Conservation (phyloP, 1,284 basidiomycete genomes). For the Pseudozyma pruni region DNA sequence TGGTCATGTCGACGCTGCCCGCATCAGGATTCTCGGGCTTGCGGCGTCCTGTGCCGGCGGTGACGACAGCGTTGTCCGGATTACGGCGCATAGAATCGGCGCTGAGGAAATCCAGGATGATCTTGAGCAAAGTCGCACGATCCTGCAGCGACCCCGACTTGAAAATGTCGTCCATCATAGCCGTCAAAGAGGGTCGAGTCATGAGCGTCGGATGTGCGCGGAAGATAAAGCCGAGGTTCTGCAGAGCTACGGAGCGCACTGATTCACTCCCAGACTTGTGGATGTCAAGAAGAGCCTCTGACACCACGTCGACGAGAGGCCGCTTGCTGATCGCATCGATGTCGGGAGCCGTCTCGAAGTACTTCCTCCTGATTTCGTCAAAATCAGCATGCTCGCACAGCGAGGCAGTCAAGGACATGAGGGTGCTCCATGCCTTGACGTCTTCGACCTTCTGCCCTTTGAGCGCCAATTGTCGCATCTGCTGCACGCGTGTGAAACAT, state of each 20-base stretch:
- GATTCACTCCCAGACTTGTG: slow-evolving; percentile 75
- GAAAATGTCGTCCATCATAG: slow-evolving; percentile 91
- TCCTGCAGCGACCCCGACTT: slow-evolving; percentile 77
- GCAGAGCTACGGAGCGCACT: slow-evolving; percentile 75
- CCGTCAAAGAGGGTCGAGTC: slow-evolving; percentile 78
- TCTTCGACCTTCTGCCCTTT: slow-evolving; percentile 38
- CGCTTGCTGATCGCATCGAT: slow-evolving; percentile 70
- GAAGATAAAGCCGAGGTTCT: slow-evolving; percentile 88
- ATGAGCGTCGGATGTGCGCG: slow-evolving; percentile 90
- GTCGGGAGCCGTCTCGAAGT: slow-evolving; percentile 31
- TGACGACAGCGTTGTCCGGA: slow-evolving; percentile 40
- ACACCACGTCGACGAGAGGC: slow-evolving; percentile 84
- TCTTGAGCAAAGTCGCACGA: slow-evolving; percentile 79
- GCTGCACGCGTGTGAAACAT: slow-evolving; percentile 46
- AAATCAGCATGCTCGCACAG: slow-evolving; percentile 89
- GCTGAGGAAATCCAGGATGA: slow-evolving; percentile 78
- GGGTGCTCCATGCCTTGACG: slow-evolving; percentile 39
- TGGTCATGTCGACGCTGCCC: slow-evolving; percentile 76
- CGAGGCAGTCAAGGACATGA: slow-evolving; percentile 69
- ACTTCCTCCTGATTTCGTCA: slow-evolving; percentile 75
- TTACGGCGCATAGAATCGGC: slow-evolving; percentile 42
- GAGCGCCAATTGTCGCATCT: slow-evolving; percentile 33
- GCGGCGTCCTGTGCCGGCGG: slow-evolving; percentile 27
- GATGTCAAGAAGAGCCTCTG: slow-evolving; percentile 76
- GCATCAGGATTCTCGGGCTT: slow-evolving; percentile 71